Conservation (phyloP, 345 rosid genomes). For the thale cress (Arabidopsis thaliana) region DNA sequence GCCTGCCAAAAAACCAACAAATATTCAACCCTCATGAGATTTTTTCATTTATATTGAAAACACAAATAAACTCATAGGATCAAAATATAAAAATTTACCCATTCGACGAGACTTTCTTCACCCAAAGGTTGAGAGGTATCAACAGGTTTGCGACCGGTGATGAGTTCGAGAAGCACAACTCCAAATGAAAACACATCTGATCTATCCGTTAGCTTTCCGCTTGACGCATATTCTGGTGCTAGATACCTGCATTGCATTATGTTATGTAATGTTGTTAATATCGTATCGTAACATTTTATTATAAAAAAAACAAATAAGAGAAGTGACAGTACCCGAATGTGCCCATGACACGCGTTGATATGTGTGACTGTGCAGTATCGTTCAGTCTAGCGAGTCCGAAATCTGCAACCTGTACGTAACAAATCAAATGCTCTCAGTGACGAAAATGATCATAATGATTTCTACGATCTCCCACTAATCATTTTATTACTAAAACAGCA, state of each 20-base stretch:
- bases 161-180: constrained; percentile 90
- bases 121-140: constrained; percentile 87
- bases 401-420: constrained; percentile 78
- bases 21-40: no score
- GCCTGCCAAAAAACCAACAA: constrained; percentile 48
- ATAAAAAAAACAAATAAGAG: not conserved
- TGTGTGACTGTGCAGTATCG: constrained; percentile 77
- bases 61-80: no score
- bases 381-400: constrained; percentile 94
- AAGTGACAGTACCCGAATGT: constrained; percentile 77
- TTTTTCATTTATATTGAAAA: no score
- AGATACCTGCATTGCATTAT: constrained; percentile 50
- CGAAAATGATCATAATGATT: constrained; percentile 26
- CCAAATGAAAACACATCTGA: constrained; percentile 93
- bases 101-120: constrained; percentile 98
- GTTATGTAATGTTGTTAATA: not conserved
- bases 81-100: constrained; percentile 55
- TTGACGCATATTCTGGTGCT: constrained; percentile 82
- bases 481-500: not conserved
- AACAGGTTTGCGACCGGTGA: constrained; percentile 92
- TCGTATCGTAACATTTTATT: not conserved
- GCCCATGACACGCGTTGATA: constrained; percentile 98
- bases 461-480: not conserved
- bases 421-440: constrained; percentile 22
- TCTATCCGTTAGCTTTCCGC: constrained; percentile 75